Evolutionary conservation across 371 early-diverging fungal species (phyloP).

Genomic region (Mucor plumbeus): DNA sequence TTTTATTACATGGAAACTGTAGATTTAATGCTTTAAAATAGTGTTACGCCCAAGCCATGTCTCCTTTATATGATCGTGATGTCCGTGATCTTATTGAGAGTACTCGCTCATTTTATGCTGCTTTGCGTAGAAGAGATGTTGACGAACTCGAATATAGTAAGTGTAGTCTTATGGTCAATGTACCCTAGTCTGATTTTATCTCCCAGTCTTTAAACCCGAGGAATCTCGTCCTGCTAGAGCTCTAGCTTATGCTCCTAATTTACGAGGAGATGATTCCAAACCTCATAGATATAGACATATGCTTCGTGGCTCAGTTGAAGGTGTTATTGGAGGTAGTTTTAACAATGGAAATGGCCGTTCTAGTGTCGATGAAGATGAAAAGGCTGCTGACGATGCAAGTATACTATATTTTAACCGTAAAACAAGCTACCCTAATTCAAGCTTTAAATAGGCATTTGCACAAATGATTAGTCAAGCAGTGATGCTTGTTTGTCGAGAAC

Average conservation of each 20-base stretch:
- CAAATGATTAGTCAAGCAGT: slow-evolving; percentile 54
- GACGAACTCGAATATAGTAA: slow-evolving; percentile 59
- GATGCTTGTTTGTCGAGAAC: slow-evolving; percentile 65
- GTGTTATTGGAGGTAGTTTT: slow-evolving; percentile 31
- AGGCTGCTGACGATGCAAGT: slow-evolving; percentile 47
- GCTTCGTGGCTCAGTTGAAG: slow-evolving; percentile 55
- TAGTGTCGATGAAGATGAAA: slow-evolving; percentile 55
- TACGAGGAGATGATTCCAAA: slow-evolving; percentile 42
- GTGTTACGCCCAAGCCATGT: slow-evolving; percentile 56
- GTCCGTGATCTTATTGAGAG: slow-evolving; percentile 49
- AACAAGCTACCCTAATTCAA: not conserved
- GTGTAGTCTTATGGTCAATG: not conserved
- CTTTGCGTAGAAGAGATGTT: slow-evolving; percentile 43
- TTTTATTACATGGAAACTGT: not conserved
- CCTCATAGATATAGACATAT: slow-evolving; percentile 51
- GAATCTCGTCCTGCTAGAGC: slow-evolving; percentile 55
- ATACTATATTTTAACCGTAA: not conserved
- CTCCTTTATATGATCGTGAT: slow-evolving; percentile 55
- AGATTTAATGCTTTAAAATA: slow-evolving; percentile 3
- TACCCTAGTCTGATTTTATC: not conserved
- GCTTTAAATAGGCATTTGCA: slow-evolving; percentile 46
- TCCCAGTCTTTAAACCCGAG: slow-evolving; percentile 49
- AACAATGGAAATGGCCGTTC: slow-evolving; percentile 24
- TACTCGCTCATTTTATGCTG: slow-evolving; percentile 40
- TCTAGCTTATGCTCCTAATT: slow-evolving; percentile 48